phyloP scores from a whole-genome alignment of 129 eudicot species.

The Gnaphalium uliginosum region DNA sequence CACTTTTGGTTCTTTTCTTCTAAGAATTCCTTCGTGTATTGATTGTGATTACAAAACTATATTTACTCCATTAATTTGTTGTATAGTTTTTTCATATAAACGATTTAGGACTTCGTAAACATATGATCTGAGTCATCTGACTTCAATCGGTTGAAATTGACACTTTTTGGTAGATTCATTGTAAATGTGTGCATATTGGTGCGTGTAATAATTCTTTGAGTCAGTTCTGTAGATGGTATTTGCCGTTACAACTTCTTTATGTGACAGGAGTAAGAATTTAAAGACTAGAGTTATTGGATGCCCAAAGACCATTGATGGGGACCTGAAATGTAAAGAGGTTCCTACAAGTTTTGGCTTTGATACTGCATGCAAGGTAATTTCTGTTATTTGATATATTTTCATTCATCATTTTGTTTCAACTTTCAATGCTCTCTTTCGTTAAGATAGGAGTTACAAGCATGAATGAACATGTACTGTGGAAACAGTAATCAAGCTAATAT shows the following conservation, averaged over 20 bases:
- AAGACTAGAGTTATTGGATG: constrained; percentile 94
- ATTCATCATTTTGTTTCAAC: constrained; percentile 2
- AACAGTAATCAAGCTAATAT: neutral
- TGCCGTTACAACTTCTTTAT: constrained; percentile 15
- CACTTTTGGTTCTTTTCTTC: neutral
- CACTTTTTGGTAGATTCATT: neutral
- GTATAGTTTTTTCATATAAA: neutral
- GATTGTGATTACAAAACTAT: neutral
- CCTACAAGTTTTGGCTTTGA: constrained; percentile 98
- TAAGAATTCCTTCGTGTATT: neutral
- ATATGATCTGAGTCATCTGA: neutral
- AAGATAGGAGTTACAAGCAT: neutral
- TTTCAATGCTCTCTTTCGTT: neutral
- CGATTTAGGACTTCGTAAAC: neutral
- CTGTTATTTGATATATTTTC: neutral
- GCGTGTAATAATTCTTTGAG: neutral
- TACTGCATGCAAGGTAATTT: constrained; percentile 93
- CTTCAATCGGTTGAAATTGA: neutral
- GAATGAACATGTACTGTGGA: neutral
- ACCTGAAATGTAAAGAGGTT: constrained; percentile 95
- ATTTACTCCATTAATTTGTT: neutral
- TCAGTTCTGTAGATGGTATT: neutral
- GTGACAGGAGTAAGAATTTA: constrained; percentile 76
- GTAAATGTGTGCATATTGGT: neutral
- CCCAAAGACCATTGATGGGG: constrained; percentile 99